phyloP scores from a whole-genome alignment of 1,284 basidiomycete species.

The Fomitopsis palustris region DNA sequence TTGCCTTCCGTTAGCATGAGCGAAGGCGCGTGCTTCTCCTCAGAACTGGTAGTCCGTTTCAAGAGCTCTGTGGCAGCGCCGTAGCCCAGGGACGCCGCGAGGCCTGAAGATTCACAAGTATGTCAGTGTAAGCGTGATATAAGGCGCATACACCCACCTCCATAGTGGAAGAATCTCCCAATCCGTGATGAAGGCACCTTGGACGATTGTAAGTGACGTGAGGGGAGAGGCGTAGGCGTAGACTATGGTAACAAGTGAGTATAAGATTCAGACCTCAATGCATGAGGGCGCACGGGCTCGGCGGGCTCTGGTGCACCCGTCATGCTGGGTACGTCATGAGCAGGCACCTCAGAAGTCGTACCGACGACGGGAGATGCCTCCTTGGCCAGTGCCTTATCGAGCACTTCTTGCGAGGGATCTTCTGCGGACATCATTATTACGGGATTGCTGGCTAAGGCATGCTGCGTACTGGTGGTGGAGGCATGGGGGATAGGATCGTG shows the following conservation, averaged over 20 bases:
- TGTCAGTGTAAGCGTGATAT: neutral
- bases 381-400: neutral
- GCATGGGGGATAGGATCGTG: neutral
- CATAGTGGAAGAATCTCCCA: slow-evolving; percentile 89
- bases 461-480: neutral
- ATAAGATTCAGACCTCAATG: neutral
- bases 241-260: neutral
- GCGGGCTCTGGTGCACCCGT: neutral
- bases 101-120: slow-evolving; percentile 37
- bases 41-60: slow-evolving; percentile 27
- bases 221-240: slow-evolving; percentile 10
- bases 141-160: slow-evolving; percentile 51
- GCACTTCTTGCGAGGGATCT: neutral
- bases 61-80: slow-evolving; percentile 57
- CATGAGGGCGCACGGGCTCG: neutral
- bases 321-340: neutral
- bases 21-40: slow-evolving; percentile 35
- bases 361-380: neutral
- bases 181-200: slow-evolving; percentile 86
- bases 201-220: slow-evolving; percentile 66
- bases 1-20: slow-evolving; percentile 89
- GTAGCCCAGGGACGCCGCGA: slow-evolving; percentile 69
- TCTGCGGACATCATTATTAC: neutral
- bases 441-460: neutral
- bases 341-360: neutral